Base-by-base conservation (phyloP, 2,329 filamentous ascomycete species). In the Diplodia intermedia region DNA sequence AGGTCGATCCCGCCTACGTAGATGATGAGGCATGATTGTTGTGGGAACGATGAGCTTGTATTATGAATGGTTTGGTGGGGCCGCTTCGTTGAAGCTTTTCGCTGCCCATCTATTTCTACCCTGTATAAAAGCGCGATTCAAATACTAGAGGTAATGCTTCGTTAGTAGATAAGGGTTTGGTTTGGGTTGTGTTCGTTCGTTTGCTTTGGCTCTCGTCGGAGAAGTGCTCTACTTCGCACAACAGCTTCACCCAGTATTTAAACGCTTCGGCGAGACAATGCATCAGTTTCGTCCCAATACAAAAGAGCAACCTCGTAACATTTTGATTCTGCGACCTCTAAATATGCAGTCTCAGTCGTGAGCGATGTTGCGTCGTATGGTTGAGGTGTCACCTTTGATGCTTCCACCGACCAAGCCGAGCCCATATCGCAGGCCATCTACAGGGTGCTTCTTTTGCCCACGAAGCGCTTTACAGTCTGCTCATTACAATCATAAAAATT, bases 1-100 rank as follows among this genome's bases (percentile, higher is more conserved):
- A 79, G 47, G 76, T 78, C 2, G 77, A 78, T 69, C 75, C 76
- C 0, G 71, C 69, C 7, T 78, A 77, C 52, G 36, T 67, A 12
- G 54, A 56, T 38, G 66, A 63, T 15, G 66, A 68, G n/a, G 66
- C 63, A 43, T 68, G 49, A 56, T 36, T 55, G 8, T 26, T 26
- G 23, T 26, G 23, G 3, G 23, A 26, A 26, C 23, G 3, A 43
- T 36, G 14, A 26, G 23, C 20, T 38, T 31, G 47, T 66, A 43
- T 20, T 43, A 43, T 26, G 57, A 50, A 33, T 33, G 31, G 31
- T 33, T 33, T 33, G 31, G 31, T 2, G 1, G 31, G 31, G 31
- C 31, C 31, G 31, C 9, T 47, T 26, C 52, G 4, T 56, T 8
- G 15, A 9, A 38, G 52, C 38, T 56, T 40, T 15, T 11, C 31